Conservation (phyloP, 139 green algal species). For the Zygnema circumcarinatum region DNA sequence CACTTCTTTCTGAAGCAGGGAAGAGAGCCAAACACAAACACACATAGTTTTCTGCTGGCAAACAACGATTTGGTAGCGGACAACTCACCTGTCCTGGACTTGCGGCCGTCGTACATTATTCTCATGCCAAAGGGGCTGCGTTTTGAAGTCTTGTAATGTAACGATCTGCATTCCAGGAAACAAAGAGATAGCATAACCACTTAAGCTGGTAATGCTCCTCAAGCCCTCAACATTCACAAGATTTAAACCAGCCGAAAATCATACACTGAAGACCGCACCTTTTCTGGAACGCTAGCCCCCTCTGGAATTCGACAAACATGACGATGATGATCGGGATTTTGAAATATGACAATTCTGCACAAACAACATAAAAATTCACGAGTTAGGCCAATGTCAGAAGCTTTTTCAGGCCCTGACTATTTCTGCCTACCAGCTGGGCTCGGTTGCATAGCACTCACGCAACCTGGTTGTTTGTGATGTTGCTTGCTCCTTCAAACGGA, state of each 20-base stretch:
- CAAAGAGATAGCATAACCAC: no score
- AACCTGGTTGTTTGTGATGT: slow-evolving; percentile 78
- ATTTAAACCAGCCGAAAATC: neutral
- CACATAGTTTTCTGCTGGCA: no score
- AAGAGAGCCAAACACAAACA: no score
- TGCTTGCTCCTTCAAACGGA: slow-evolving; percentile 73
- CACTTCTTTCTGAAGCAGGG: no score
- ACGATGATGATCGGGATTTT: slow-evolving; percentile 60
- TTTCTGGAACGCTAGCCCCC: slow-evolving; percentile 27
- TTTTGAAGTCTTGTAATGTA: slow-evolving; percentile 33
- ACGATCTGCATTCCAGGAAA: slow-evolving; percentile 13
- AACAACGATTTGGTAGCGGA: no score
- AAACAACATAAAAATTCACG: neutral
- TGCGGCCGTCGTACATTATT: slow-evolving; percentile 32
- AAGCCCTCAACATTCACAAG: no score
- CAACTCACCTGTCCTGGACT: slow-evolving; percentile 30
- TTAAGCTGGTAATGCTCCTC: no score
- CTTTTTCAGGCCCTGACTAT: no score
- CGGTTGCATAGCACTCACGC: slow-evolving; percentile 52
- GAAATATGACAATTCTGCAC: slow-evolving; percentile 15
- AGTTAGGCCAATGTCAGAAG: neutral
- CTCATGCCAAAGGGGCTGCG: slow-evolving; percentile 49
- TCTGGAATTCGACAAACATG: slow-evolving; percentile 33
- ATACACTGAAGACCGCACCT: neutral
- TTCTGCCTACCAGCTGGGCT: no score